phyloP scores from a whole-genome alignment of 2,329 filamentous ascomycete genomes.

The Ophiostoma montium region DNA sequence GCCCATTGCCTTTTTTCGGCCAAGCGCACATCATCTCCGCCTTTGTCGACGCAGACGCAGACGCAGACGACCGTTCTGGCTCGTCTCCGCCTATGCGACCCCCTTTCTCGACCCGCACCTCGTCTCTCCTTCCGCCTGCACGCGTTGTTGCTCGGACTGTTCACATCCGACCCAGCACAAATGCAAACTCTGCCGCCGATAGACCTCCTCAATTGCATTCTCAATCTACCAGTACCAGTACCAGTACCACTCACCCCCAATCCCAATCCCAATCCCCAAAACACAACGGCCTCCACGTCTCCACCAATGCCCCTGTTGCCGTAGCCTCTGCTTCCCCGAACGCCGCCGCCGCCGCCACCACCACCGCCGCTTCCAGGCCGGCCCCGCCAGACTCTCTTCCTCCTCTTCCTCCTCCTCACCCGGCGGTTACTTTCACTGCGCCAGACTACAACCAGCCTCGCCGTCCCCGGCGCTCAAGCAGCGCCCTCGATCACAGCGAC shows the following conservation, averaged over 20 bases:
- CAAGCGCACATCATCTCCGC: constrained; percentile 6
- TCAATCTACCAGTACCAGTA: too few species aligned
- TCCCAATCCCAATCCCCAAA: not conserved
- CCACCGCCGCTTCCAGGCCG: not conserved
- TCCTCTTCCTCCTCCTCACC: not conserved
- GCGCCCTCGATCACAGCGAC: constrained; percentile 20
- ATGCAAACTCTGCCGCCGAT: not conserved
- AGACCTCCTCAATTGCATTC: too few species aligned
- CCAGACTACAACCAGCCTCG: constrained; percentile 9
- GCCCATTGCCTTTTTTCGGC: not conserved
- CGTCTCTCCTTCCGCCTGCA: constrained; percentile 28
- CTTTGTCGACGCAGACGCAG: constrained; percentile 1
- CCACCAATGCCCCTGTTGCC: not conserved
- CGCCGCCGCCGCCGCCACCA: not conserved
- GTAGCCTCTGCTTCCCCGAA: not conserved
- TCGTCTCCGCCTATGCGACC: constrained; percentile 10
- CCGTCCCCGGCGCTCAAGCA: constrained; percentile 24
- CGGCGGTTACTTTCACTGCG: constrained; percentile 7
- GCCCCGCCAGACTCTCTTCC: constrained; percentile 6
- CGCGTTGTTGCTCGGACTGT: constrained; percentile 15
- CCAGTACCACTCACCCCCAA: not conserved
- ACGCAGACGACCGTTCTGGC: not conserved
- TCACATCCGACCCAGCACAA: not conserved
- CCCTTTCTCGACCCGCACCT: constrained; percentile 25
- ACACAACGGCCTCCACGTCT: not conserved